Conservation (phyloP, 352 stramenopile species). For the Blastocystis hominis region DNA sequence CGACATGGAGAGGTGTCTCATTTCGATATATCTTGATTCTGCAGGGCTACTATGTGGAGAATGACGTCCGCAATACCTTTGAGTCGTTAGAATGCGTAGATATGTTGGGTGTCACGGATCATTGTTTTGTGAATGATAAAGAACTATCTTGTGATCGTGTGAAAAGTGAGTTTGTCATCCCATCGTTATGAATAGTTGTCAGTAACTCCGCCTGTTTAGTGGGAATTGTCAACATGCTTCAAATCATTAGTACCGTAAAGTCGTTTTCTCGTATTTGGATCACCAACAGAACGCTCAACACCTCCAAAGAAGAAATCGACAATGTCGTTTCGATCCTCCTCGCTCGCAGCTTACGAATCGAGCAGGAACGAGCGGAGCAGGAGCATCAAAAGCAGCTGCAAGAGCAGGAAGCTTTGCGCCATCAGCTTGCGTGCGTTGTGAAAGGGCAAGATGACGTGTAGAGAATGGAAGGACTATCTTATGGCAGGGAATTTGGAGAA, state of each 20-base stretch:
- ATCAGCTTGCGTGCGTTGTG: background rate
- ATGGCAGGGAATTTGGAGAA: background rate
- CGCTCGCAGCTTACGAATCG: constrained; percentile 6
- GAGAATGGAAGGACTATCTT: constrained; percentile 33
- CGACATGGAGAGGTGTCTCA: constrained; percentile 10
- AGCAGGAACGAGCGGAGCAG: background rate
- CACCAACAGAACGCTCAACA: background rate
- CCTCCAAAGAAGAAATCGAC: constrained; percentile 7
- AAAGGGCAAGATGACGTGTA: background rate
- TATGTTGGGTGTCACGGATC: constrained; percentile 37
- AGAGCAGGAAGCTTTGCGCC: constrained; percentile 8
- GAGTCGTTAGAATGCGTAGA: constrained; percentile 33
- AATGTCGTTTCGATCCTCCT: background rate
- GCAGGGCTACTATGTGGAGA: constrained; percentile 46
- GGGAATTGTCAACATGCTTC: constrained; percentile 13
- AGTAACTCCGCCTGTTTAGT: constrained; percentile 23
- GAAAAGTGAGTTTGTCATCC: background rate
- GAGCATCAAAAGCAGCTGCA: background rate
- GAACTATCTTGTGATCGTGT: background rate
- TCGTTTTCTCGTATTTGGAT: background rate
- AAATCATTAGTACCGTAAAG: constrained; percentile 31
- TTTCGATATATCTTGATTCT: background rate
- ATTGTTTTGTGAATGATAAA: background rate
- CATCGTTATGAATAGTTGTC: background rate
- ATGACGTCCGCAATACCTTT: background rate